Evolutionary conservation across 345 rosid species (phyloP).

Genomic region (Boechera retrofracta): DNA sequence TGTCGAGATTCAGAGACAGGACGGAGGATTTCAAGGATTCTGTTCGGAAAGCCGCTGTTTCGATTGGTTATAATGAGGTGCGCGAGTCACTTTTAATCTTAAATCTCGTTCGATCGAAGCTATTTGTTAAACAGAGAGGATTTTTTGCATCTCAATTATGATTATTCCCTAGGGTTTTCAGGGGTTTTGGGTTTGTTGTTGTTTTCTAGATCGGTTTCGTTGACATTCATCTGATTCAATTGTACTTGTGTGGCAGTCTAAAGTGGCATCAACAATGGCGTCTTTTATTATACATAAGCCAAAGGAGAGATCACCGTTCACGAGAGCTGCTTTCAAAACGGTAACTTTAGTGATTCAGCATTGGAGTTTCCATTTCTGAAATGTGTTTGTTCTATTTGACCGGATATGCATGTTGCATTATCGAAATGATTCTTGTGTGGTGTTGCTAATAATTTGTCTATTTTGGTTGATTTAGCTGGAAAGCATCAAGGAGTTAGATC

Average conservation of each 20-base stretch:
- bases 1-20: constrained; percentile 80
- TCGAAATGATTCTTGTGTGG: not conserved
- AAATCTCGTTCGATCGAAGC: constrained; percentile 13
- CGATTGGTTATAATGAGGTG: constrained; percentile 75
- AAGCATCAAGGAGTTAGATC: constrained; percentile 75
- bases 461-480: constrained; percentile 56
- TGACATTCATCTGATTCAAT: constrained; percentile 13
- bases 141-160: constrained; percentile 2
- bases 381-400: not conserved
- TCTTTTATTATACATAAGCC: constrained; percentile 84
- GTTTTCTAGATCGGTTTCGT: not conserved
- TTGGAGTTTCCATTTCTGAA: constrained; percentile 1
- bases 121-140: not conserved
- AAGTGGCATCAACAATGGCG: constrained; percentile 78
- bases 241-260: constrained; percentile 51
- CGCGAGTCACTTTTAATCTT: not conserved
- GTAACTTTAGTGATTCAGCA: constrained; percentile 44
- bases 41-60: constrained; percentile 64
- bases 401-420: not conserved
- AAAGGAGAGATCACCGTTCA: constrained; percentile 64
- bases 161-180: not conserved
- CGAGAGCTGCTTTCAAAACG: constrained; percentile 72
- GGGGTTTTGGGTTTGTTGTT: constrained; percentile 24
- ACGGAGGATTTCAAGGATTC: constrained; percentile 89
- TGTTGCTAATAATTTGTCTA: constrained; percentile 7